These are phyloP conservation scores for Neurospora discreta DNA, from an alignment of 495 filamentous ascomycete species.

Conservation along the genomic window DNA sequence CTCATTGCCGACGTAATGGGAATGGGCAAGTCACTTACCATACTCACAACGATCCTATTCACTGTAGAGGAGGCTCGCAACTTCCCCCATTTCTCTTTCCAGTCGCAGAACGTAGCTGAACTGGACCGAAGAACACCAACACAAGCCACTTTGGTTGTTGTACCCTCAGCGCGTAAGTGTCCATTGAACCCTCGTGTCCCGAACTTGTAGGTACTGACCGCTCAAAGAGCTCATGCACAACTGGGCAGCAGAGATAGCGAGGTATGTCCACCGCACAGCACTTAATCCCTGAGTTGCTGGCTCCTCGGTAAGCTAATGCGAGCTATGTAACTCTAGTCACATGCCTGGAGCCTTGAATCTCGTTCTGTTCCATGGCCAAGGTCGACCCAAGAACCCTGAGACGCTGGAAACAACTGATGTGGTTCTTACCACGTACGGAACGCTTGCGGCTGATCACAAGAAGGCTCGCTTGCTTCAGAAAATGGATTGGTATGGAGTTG, in stretches of 20 bases:
- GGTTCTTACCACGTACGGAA: not conserved
- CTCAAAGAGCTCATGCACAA: not conserved
- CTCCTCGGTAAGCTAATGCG: not conserved
- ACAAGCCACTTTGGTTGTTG: not conserved
- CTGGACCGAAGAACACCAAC: not conserved
- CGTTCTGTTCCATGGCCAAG: not conserved
- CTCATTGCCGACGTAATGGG: not conserved
- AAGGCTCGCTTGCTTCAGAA: not conserved
- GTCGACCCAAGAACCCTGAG: not conserved
- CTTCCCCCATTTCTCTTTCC: not conserved
- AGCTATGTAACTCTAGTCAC: not conserved
- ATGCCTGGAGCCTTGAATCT: not conserved
- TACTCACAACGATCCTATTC: not conserved
- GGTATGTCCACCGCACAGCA: not conserved
- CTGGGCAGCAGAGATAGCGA: not conserved
- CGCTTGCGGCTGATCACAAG: not conserved
- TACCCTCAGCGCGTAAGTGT: not conserved
- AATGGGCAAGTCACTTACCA: not conserved
- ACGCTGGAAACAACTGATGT: not conserved
- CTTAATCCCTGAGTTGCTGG: not conserved
- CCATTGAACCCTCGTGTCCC: not conserved
- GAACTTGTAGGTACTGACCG: not conserved
- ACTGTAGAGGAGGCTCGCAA: not conserved
- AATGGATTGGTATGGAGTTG: not conserved
- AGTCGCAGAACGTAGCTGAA: not conserved